Evolutionary conservation across 2,329 filamentous ascomycete genomes (phyloP), one percentile per base, ranked within the genome.

Genomic region (Fonsecaea multimorphosa): DNA sequence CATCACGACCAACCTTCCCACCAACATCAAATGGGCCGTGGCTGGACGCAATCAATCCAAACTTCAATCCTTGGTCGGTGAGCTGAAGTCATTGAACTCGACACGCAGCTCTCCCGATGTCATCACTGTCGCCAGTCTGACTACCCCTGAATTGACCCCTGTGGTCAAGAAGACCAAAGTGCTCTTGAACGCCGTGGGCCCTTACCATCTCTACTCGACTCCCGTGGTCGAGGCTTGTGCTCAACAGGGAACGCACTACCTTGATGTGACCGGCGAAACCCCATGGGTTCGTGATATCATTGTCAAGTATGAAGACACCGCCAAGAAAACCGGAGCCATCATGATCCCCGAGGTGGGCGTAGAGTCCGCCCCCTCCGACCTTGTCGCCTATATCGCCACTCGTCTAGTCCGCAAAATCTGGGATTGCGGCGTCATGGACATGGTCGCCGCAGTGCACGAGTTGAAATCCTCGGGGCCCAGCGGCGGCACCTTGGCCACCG

Each of bases 11-110:
- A 80, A 86, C 70, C 82, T 92, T 0, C 90, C 93, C 0, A 91
- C 90, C 19, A 86, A 92, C 75, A 77, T 96, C 68, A 92, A 87
- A 81, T 97, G 93, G 93, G 93, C 92, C 14, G 82, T 97, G 62
- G 91, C 92, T 53, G 93, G 93, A 32, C 90, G 93, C 29, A 93
- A 91, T n/a, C 81, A 84, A 56, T 80, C 83, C 56, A 97, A 97
- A 77, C 84, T 98, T 3, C 85, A 90, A 70, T 79, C 80, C 46
- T 78, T 97, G 11, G 86, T 88, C 7, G 81, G 87, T 59, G 87
- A 91, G 61, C 84, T 93, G 75, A 87, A 87, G 72, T 75, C 79
- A 63, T 73, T 90, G 65, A 91, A 91, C 74, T 82, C 88, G 1
- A 88, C 96, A 76, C 88, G 93, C 60, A 74, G 81, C 38, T 84